phyloP scores from a whole-genome alignment of 2,329 filamentous ascomycete species.

The Incumbomyces delicatus region DNA sequence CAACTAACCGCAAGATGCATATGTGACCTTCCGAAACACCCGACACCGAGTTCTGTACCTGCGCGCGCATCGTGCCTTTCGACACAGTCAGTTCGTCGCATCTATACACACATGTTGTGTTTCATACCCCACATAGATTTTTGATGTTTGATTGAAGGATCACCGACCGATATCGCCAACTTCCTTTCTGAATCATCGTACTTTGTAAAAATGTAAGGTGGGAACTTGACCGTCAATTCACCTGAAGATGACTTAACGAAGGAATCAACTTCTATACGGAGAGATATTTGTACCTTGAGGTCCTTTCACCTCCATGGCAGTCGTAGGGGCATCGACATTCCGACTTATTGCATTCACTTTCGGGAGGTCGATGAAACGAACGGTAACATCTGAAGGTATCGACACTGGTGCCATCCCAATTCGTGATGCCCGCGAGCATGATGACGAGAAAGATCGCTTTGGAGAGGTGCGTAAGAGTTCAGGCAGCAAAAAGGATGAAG shows the following conservation, averaged over 20 bases:
- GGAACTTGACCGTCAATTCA: slow-evolving; percentile 67
- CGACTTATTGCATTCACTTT: slow-evolving; percentile 49
- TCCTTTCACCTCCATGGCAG: slow-evolving; percentile 62
- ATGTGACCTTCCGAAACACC: slow-evolving; percentile 96
- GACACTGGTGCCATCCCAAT: slow-evolving; percentile 73
- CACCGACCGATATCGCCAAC: slow-evolving; percentile 58
- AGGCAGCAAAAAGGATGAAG: slow-evolving; percentile 65
- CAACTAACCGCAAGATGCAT: slow-evolving; percentile 82
- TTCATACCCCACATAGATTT: slow-evolving; percentile 88
- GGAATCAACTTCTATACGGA: slow-evolving; percentile 9
- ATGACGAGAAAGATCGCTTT: slow-evolving; percentile 60
- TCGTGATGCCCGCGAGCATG: slow-evolving; percentile 61
- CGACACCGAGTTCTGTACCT: slow-evolving; percentile 80
- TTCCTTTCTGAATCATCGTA: slow-evolving; percentile 56
- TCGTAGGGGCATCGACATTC: slow-evolving; percentile 53
- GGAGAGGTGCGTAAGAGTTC: slow-evolving; percentile 46
- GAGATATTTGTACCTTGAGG: slow-evolving; percentile 54
- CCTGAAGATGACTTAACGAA: slow-evolving; percentile 38
- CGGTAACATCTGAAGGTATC: slow-evolving; percentile 72
- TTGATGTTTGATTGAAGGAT: slow-evolving; percentile 62
- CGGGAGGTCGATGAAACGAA: slow-evolving; percentile 57
- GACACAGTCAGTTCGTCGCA: slow-evolving; percentile 16
- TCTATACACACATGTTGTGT: neutral
- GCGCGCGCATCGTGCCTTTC: slow-evolving; percentile 76
- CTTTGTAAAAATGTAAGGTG: slow-evolving; percentile 63